These are phyloP conservation scores for Boletus eberwhitei DNA, from an alignment of 768 basidiomycete genomes.

Conservation along the genomic window DNA sequence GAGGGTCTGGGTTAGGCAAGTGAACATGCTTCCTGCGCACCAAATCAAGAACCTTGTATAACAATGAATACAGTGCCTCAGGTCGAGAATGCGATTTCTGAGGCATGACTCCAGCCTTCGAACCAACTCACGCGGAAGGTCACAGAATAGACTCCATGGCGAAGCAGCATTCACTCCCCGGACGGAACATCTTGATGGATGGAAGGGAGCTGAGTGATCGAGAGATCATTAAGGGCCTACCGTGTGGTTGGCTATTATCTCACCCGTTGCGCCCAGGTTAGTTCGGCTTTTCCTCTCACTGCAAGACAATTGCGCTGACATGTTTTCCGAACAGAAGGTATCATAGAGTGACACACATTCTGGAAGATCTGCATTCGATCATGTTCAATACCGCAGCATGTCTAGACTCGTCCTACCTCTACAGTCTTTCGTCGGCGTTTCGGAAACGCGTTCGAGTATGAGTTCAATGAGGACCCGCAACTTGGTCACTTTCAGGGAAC, in stretches of 20 bases:
- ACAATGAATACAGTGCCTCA: conserved; percentile 27
- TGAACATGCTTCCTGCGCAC: conserved; percentile 13
- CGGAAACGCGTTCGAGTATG: conserved; percentile 83
- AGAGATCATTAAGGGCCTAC: conserved; percentile 75
- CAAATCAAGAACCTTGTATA: conserved; percentile 12
- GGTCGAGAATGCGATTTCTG: conserved; percentile 78
- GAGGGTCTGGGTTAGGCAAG: conserved; percentile 69
- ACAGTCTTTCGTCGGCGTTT: conserved; percentile 79
- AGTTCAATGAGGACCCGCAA: conserved; percentile 78
- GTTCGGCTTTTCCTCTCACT: conserved; percentile 7
- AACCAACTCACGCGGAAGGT: conserved; percentile 53
- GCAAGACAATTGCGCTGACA: conserved; percentile 8
- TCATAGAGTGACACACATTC: conserved; percentile 81
- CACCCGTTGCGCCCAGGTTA: conserved; percentile 76
- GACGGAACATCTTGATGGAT: conserved; percentile 60
- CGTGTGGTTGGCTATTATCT: conserved; percentile 70
- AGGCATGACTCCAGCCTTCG: conserved; percentile 82
- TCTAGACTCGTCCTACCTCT: conserved; percentile 81
- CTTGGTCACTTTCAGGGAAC: conserved; percentile 75
- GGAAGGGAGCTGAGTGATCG: conserved; percentile 72
- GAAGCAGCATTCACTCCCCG: conserved; percentile 42
- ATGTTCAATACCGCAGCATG: conserved; percentile 37
- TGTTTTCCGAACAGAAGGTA: conserved; percentile 51
- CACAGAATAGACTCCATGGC: conserved; percentile 28
- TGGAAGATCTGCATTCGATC: conserved; percentile 74